phyloP scores from a whole-genome alignment of 805 yeast genomes.

The Trichomonascus vanleenenianus region DNA sequence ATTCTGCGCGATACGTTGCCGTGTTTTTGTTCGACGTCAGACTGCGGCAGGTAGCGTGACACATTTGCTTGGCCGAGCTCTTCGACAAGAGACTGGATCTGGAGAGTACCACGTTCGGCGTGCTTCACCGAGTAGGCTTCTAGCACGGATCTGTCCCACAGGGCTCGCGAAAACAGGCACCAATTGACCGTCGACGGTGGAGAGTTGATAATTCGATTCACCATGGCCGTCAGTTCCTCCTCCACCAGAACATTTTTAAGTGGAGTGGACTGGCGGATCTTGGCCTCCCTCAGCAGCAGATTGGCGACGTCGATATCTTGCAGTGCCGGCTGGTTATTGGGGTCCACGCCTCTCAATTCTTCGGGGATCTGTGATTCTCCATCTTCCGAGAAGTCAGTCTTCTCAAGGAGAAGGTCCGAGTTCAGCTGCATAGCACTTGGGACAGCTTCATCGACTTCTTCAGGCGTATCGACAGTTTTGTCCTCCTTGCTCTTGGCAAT shows the following conservation, averaged over 20 bases:
- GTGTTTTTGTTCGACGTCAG: constrained; percentile 18
- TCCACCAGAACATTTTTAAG: constrained; percentile 60
- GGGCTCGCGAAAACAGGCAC: constrained; percentile 68
- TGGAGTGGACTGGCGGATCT: constrained; percentile 64
- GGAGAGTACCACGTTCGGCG: constrained; percentile 88
- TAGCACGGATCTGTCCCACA: constrained; percentile 83
- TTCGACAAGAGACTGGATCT: constrained; percentile 85
- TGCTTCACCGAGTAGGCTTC: constrained; percentile 79
- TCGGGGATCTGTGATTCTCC: constrained; percentile 25
- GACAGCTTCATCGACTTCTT: constrained; percentile 4
- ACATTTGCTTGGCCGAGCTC: constrained; percentile 65
- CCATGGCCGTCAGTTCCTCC: constrained; percentile 75
- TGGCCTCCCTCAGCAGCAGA: constrained; percentile 57
- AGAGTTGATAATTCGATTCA: constrained; percentile 58
- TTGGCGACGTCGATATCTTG: constrained; percentile 67
- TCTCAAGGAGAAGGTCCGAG: constrained; percentile 72
- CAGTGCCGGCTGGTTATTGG: constrained; percentile 73
- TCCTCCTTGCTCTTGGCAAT: constrained; percentile 45
- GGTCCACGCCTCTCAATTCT: constrained; percentile 44
- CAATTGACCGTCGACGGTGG: constrained; percentile 50
- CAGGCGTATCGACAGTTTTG: constrained; percentile 8
- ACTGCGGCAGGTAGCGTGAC: constrained; percentile 36
- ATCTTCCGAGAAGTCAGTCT: constrained; percentile 50
- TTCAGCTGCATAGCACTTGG: constrained; percentile 41
- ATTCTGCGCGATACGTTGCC: constrained; percentile 46